Base-by-base conservation (phyloP, 176 grass and related monocot species). In the Aegilops bicornis region DNA sequence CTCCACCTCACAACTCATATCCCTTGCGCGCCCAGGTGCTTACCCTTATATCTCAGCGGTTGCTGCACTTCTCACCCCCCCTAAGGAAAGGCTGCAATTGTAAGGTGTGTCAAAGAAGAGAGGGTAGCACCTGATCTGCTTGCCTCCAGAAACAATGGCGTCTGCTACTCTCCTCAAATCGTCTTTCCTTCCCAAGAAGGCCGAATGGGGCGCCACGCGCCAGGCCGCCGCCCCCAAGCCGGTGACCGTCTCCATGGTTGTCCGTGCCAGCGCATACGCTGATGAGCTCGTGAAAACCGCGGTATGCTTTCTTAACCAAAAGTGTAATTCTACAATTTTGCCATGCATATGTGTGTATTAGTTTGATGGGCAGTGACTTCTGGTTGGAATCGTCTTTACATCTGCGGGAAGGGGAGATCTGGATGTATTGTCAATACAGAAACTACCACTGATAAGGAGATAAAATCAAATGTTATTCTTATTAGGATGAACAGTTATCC, bases 121-220 rank as follows among this genome's bases (percentile, higher is more conserved):
- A 89, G 77, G 32, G 66, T 73, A 83, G 83, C 75, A 45, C 78
- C 37, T 85, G 71, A 82, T 83, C 42, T 83, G 59, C 73, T 87
- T 82, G 59, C 62, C 59, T 73, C 69, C 35, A 63, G 60, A 73
- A 86, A 68, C 83, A 88, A 99, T 99, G 97, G 94, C 94, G 43
- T 94, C 92, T 79, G 92, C 94, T 81, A 89, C 97, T 90, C 87
- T 99, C 85, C 97, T 97, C 87, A 97, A 94, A 74, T 99, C 94
- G 22, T 99, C 97, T 74, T 99, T 99, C 97, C 94, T 97, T 81
- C 94, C 97, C 87, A 99, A 92, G 87, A 99, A 87, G 67, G 76
- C 92, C 7, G 92, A 99, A 88, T 99, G 94, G 90, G 89, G 90
- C 56, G 60, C 52, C 76, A 77, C 81, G 0, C 85, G 80, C 56